Evolutionary conservation across 768 basidiomycete genomes (phyloP), one percentile per base, ranked within the genome.

Genomic region (Inosperma sp.): DNA sequence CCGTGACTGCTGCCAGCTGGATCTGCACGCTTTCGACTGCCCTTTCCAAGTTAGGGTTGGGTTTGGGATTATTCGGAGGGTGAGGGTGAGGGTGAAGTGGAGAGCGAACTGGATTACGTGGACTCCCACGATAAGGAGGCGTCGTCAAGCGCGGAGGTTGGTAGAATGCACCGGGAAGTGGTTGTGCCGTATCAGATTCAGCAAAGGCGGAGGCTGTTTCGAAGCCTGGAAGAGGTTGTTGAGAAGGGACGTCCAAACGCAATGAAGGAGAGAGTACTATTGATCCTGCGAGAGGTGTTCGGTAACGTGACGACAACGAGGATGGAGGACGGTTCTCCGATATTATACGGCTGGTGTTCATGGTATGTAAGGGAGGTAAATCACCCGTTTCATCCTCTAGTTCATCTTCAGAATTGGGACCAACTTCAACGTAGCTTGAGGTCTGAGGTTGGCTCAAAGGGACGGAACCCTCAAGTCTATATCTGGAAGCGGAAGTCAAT

Each of bases 21-120:
- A 82, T 79, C 64, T 94, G 91, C 44, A 92, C 77, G 54, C 78
- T 82, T 65, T 93, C 88, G 16, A 93, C 71, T 0, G 87, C 87
- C 39, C 78, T 79, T 64, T 93, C 91, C 47, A 94, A 71, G n/a
- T n/a, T n/a, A n/a, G n/a, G n/a, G n/a, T n/a, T n/a, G n/a, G n/a
- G n/a, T n/a, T n/a, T n/a, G n/a, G n/a, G n/a, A n/a, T n/a, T n/a
- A n/a, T n/a, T n/a, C n/a, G n/a, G n/a, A n/a, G n/a, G n/a, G n/a
- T n/a, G n/a, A n/a, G n/a, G n/a, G n/a, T n/a, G n/a, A n/a, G n/a
- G n/a, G n/a, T n/a, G n/a, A n/a, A n/a, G n/a, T n/a, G n/a, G n/a
- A n/a, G 42, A 68, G 56, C 22, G 68, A 61, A 30, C 66, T 61
- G 27, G 66, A 59, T 52, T 68, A 67, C 16, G 67, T 59, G 48